phyloP scores from a whole-genome alignment of 495 filamentous ascomycete genomes.

The Corynascus novoguineensis region DNA sequence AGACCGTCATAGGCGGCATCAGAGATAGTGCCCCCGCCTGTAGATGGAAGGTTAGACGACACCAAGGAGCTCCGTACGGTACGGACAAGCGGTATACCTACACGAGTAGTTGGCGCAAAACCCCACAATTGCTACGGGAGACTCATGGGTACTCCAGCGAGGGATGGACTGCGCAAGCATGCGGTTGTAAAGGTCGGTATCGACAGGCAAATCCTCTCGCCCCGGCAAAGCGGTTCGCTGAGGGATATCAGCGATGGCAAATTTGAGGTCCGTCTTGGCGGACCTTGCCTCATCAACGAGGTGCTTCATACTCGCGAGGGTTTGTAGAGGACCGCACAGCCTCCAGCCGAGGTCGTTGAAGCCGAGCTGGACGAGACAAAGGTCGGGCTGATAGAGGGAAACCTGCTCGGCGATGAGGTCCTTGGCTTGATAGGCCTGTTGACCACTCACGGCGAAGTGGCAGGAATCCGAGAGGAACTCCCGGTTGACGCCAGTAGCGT shows the following conservation, averaged over 20 bases:
- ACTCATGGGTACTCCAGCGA: slow-evolving; percentile 19
- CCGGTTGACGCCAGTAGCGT: slow-evolving; percentile 21
- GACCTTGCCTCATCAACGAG: slow-evolving; percentile 26
- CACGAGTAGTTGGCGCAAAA: slow-evolving; percentile 29
- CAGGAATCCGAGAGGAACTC: slow-evolving; percentile 21
- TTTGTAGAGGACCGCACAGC: slow-evolving; percentile 17
- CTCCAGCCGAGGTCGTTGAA: slow-evolving; percentile 39
- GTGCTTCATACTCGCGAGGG: slow-evolving; percentile 21
- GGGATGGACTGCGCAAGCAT: slow-evolving; percentile 17
- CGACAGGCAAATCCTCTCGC: slow-evolving; percentile 21
- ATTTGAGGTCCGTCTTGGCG: slow-evolving; percentile 21
- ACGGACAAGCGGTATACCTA: slow-evolving; percentile 7
- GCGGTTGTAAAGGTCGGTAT: slow-evolving; percentile 29
- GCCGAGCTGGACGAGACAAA: slow-evolving; percentile 31
- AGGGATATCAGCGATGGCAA: slow-evolving; percentile 30
- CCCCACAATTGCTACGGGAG: slow-evolving; percentile 24
- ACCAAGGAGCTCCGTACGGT: no score
- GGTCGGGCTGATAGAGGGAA: slow-evolving; percentile 35
- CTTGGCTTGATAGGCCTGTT: slow-evolving; percentile 30
- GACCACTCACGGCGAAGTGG: slow-evolving; percentile 27
- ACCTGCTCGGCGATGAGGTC: slow-evolving; percentile 39
- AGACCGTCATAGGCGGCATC: slow-evolving; percentile 34
- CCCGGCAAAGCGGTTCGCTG: slow-evolving; percentile 22
- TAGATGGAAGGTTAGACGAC: neutral
- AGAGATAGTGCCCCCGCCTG: slow-evolving; percentile 19